Evolutionary conservation across 106 monocot genomes (phyloP).

Genomic region (Acorus calamus): DNA sequence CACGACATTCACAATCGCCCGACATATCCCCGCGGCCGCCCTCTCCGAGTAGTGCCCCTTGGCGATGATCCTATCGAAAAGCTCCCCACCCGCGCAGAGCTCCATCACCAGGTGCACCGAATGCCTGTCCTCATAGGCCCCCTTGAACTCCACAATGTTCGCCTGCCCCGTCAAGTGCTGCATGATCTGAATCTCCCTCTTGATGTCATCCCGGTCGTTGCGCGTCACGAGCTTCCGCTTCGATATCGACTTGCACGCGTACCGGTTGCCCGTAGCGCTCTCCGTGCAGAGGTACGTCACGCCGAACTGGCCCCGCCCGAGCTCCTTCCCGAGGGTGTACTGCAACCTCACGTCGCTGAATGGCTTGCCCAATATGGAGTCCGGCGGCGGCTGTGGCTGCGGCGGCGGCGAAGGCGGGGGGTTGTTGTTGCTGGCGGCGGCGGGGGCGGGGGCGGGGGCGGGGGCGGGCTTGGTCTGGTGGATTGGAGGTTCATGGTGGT

Average conservation of each 20-base stretch:
- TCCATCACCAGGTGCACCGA: constrained; percentile 12
- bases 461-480: constrained; percentile 1
- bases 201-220: constrained; percentile 10
- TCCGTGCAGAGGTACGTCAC: constrained; percentile 9
- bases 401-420: not conserved
- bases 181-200: constrained; percentile 12
- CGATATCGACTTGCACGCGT: constrained; percentile 8
- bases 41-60: constrained; percentile 7
- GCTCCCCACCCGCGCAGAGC: constrained; percentile 6
- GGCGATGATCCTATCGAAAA: constrained; percentile 12
- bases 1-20: constrained; percentile 10
- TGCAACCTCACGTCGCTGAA: not conserved
- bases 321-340: constrained; percentile 9
- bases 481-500: not conserved
- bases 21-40: constrained; percentile 1
- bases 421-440: not conserved
- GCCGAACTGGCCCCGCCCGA: constrained; percentile 8
- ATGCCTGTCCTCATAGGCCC: constrained; percentile 5
- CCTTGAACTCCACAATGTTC: constrained; percentile 10
- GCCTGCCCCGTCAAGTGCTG: constrained; percentile 11
- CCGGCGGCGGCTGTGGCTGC: not conserved
- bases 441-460: not conserved
- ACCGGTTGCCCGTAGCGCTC: not conserved
- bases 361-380: constrained; percentile 3
- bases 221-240: constrained; percentile 4